Evolutionary conservation across 2,329 filamentous ascomycete species (phyloP).

Genomic region (Iodosphaeria phyllophila): DNA sequence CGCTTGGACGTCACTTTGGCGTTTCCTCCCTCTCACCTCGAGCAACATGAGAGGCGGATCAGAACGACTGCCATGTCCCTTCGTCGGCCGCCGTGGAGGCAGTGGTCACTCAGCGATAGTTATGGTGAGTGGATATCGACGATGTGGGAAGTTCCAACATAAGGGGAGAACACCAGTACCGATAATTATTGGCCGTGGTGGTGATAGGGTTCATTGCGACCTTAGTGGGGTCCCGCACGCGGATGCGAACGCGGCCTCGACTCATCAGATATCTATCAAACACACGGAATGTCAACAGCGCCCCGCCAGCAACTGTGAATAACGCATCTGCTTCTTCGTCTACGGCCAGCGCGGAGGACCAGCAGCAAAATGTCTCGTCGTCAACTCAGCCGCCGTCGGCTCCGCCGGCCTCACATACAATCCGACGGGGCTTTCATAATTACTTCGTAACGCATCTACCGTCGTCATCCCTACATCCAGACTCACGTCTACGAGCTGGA

Average conservation of each 20-base stretch:
- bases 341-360: conserved; percentile 1
- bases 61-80: conserved; percentile 11
- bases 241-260: conserved; percentile 3
- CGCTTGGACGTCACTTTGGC: too few species aligned
- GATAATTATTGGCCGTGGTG: not conserved
- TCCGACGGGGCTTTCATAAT: conserved; percentile 56
- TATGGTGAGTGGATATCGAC: conserved; percentile 10
- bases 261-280: conserved; percentile 1
- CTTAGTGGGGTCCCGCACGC: conserved; percentile 10
- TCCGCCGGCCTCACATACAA: conserved; percentile 4
- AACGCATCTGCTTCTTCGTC: conserved; percentile 3
- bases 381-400: conserved; percentile 1
- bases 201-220: conserved; percentile 13
- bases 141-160: conserved; percentile 1
- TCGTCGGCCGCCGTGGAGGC: conserved; percentile 7
- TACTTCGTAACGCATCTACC: conserved; percentile 96
- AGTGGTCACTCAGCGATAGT: conserved; percentile 15
- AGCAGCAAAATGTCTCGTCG: conserved; percentile 2
- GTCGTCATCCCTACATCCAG: conserved; percentile 80
- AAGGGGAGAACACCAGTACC: conserved; percentile 2
- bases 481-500: conserved; percentile 44
- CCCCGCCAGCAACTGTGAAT: not conserved
- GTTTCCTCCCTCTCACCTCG: too few species aligned
- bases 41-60: too few species aligned
- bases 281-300: too few species aligned